Evolutionary conservation across 2,329 filamentous ascomycete genomes (phyloP).

Genomic region (Chrysoporthe cubensis): DNA sequence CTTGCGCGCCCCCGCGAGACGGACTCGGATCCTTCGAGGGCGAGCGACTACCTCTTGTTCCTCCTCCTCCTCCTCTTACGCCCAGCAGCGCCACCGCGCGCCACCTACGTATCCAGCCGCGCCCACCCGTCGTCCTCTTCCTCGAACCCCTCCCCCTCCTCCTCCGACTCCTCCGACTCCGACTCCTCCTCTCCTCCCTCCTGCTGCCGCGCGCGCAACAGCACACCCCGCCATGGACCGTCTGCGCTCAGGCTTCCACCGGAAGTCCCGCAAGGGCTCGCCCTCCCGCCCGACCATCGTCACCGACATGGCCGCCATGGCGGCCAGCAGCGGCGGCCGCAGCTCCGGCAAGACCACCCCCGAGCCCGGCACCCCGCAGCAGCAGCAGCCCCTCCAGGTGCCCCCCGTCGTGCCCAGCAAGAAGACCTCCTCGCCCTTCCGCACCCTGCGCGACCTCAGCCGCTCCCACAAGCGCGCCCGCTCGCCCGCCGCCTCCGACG

Average conservation of each 20-base stretch:
- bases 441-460: slow-evolving; percentile 47
- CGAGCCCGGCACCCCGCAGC: slow-evolving; percentile 15
- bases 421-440: slow-evolving; percentile 39
- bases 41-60: not conserved
- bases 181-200: not conserved
- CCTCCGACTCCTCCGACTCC: not conserved
- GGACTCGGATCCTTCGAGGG: no score
- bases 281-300: slow-evolving; percentile 25
- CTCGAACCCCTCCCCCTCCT: not conserved
- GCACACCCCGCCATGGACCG: slow-evolving; percentile 25
- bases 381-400: slow-evolving; percentile 22
- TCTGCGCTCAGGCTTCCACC: slow-evolving; percentile 28
- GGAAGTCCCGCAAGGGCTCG: slow-evolving; percentile 28
- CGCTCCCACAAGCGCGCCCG: slow-evolving; percentile 52
- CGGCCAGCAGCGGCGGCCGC: slow-evolving; percentile 5
- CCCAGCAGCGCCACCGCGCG: not conserved
- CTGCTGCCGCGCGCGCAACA: not conserved
- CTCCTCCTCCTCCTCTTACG: not conserved
- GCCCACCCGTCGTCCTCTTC: not conserved
- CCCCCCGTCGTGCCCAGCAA: slow-evolving; percentile 26
- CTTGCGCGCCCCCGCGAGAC: no score
- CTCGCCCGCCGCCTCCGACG: slow-evolving; percentile 39
- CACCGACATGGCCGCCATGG: slow-evolving; percentile 17
- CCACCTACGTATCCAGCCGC: not conserved
- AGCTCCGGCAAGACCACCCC: slow-evolving; percentile 28